Evolutionary conservation across 805 yeast species (phyloP).

Genomic region (Candida corydali): DNA sequence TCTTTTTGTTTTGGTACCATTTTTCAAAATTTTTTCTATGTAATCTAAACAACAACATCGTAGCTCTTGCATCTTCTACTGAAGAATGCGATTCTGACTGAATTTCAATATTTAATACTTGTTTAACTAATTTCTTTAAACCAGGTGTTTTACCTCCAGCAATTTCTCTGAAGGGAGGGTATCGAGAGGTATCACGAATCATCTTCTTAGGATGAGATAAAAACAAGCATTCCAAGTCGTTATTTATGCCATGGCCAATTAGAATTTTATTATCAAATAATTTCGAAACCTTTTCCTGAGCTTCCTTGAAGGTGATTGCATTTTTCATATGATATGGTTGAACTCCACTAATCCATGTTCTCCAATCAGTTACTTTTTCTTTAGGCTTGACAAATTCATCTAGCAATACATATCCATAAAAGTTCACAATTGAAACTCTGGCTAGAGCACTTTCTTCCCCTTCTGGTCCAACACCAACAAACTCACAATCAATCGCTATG

Average conservation of each 20-base stretch:
- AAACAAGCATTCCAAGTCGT: conserved; percentile 68
- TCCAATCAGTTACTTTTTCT: conserved; percentile 80
- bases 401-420: conserved; percentile 63
- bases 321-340: conserved; percentile 61
- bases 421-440: conserved; percentile 83
- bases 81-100: conserved; percentile 80
- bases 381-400: conserved; percentile 76
- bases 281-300: conserved; percentile 53
- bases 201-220: conserved; percentile 61
- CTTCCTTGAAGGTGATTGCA: conserved; percentile 66
- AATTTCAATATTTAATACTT: conserved; percentile 54
- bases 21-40: conserved; percentile 61
- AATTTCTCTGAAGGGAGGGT: conserved; percentile 52
- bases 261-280: conserved; percentile 53
- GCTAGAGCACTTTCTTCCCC: conserved; percentile 74
- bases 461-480: conserved; percentile 83
- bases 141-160: conserved; percentile 70
- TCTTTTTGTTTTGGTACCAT: conserved; percentile 7
- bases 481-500: conserved; percentile 87
- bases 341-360: conserved; percentile 91
- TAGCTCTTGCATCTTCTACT: conserved; percentile 84
- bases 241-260: conserved; percentile 82
- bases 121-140: conserved; percentile 59
- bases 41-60: conserved; percentile 73
- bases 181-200: conserved; percentile 73